Percentiles rank a stretch among this genome's conserved stretches.
These are phyloP conservation scores for Solanum pimpinellifolium DNA, from an alignment of 257 asterid species.

Conservation along the genomic window DNA sequence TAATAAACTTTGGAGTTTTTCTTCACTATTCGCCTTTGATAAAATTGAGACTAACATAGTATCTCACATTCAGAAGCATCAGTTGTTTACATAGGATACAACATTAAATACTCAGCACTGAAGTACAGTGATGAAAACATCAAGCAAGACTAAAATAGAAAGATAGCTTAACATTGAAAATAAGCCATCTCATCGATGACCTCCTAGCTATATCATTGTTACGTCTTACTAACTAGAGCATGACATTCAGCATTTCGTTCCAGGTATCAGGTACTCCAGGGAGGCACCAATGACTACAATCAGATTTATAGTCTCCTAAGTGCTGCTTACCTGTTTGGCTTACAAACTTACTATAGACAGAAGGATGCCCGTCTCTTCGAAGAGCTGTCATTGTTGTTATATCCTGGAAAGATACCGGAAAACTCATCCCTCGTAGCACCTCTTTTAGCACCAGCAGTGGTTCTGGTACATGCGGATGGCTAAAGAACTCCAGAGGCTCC, in stretches of 20 bases:
- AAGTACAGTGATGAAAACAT: not conserved
- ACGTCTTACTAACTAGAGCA: conserved; percentile 22
- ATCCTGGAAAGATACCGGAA: conserved; percentile 59
- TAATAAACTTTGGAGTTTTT: not conserved
- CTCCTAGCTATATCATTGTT: not conserved
- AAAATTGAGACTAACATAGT: not conserved
- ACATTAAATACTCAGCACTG: not conserved
- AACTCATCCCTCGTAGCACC: conserved; percentile 45
- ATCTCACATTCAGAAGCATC: not conserved
- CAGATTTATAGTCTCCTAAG: conserved; percentile 30
- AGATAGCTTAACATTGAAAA: not conserved
- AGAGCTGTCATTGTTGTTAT: conserved; percentile 53
- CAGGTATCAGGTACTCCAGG: conserved; percentile 94
- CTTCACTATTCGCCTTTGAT: not conserved
- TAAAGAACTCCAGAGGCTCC: conserved; percentile 38
- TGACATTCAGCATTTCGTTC: conserved; percentile 61
- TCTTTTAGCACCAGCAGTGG: conserved; percentile 36
- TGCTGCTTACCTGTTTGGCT: conserved; percentile 40
- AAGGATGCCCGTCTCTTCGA: conserved; percentile 82
- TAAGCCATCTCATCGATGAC: not conserved
- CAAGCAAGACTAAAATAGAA: not conserved
- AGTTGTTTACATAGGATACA: not conserved
- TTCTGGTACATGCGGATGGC: conserved; percentile 36
- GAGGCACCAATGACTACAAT: conserved; percentile 91
- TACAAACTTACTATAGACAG: conserved; percentile 38